A percentile compares a stretch with the other conserved stretches of the same genome.
Evolutionary conservation across 1,284 basidiomycete genomes (phyloP).

Genomic region (Naganishia sp.): DNA sequence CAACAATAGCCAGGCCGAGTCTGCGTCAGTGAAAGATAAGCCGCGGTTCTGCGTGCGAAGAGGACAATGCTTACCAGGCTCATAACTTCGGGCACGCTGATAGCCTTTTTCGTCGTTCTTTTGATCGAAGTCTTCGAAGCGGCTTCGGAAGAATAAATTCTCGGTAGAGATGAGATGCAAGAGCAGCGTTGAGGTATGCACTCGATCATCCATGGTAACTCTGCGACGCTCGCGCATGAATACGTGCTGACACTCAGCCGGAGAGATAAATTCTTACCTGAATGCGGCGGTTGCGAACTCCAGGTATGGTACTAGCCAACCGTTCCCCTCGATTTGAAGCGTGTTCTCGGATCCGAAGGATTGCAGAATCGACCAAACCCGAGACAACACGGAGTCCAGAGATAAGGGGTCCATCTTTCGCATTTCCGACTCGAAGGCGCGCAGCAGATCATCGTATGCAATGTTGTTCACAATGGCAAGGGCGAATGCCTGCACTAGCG

Average conservation of each 20-base stretch:
- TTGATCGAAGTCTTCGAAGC: neutral
- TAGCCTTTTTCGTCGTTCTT: neutral
- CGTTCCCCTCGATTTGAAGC: neutral
- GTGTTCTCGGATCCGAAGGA: neutral
- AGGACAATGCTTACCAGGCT: neutral
- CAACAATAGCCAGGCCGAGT: conserved; percentile 24
- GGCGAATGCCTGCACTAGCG: conserved; percentile 3
- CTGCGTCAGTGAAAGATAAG: neutral
- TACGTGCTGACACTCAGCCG: too few relatives aligned
- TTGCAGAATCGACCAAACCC: conserved; percentile 8
- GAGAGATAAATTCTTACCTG: conserved; percentile 7
- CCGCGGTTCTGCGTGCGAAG: neutral
- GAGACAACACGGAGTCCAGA: conserved; percentile 2
- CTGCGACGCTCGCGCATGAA: neutral
- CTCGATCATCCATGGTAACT: conserved; percentile 14
- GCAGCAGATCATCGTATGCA: conserved; percentile 23
- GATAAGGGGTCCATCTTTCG: neutral
- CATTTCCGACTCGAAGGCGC: neutral
- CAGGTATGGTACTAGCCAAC: conserved; percentile 12
- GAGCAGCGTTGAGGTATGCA: conserved; percentile 13
- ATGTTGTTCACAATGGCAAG: conserved; percentile 1
- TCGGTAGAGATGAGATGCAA: conserved; percentile 15
- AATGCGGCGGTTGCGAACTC: conserved; percentile 11
- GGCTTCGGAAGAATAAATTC: conserved; percentile 8
- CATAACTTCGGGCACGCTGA: conserved; percentile 10